Evolutionary conservation across 108 stramenopile species (phyloP).

Genomic region (Skeletonema potamos): DNA sequence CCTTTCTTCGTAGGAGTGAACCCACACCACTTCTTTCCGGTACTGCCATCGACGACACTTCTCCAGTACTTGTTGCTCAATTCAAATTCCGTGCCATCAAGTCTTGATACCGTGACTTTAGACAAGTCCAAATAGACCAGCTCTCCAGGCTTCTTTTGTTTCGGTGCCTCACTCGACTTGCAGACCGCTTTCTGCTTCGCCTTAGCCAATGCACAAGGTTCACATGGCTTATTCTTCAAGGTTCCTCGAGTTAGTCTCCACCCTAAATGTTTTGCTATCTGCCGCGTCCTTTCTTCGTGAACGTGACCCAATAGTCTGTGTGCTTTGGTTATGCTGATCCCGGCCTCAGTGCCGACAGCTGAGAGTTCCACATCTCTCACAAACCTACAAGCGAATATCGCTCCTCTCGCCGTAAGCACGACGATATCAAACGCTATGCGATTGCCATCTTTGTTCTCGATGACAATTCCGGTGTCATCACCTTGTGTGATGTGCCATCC

Average conservation of each 20-base stretch:
- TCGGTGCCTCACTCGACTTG: not conserved
- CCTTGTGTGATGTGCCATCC: constrained; percentile 17
- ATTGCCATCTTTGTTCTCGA: not conserved
- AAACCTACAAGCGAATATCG: constrained; percentile 1
- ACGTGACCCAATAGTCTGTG: constrained; percentile 30
- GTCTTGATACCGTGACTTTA: not conserved
- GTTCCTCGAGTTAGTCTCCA: constrained; percentile 7
- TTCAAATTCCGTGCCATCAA: not conserved
- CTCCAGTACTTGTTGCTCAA: not conserved
- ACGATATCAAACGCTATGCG: constrained; percentile 24
- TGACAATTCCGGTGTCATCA: constrained; percentile 2
- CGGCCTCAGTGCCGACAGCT: not conserved
- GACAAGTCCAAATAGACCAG: constrained; percentile 17
- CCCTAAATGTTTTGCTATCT: constrained; percentile 16
- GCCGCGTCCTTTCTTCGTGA: constrained; percentile 10
- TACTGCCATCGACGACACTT: constrained; percentile 24
- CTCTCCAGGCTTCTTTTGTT: not conserved
- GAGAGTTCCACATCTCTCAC: not conserved
- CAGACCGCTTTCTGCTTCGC: constrained; percentile 25
- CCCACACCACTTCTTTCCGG: constrained; percentile 1
- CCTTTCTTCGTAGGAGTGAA: constrained; percentile 12
- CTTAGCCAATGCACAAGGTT: constrained; percentile 20
- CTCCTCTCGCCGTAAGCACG: constrained; percentile 11
- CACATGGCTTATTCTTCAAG: constrained; percentile 24
- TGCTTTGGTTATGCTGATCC: constrained; percentile 8